phyloP scores from a whole-genome alignment of 1,139 yeast genomes.

The Yamadazyma diddensiae region DNA sequence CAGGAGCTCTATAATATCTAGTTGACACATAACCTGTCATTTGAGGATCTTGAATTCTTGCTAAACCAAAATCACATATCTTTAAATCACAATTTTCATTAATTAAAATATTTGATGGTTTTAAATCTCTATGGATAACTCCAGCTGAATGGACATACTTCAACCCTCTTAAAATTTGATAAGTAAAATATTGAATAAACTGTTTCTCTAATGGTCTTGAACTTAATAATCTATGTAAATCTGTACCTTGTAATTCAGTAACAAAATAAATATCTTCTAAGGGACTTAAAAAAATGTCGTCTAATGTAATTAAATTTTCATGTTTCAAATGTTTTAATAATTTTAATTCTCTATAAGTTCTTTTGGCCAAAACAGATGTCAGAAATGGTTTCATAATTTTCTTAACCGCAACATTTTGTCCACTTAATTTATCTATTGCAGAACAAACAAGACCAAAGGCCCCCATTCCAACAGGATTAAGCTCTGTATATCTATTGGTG shows the following conservation, averaged over 20 bases:
- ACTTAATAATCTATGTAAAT: constrained; percentile 83
- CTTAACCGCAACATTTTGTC: constrained; percentile 93
- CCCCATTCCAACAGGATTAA: constrained; percentile 99
- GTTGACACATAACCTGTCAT: constrained; percentile 99
- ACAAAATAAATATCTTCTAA: constrained; percentile 96
- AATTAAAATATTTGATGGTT: constrained; percentile 88
- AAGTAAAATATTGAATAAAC: constrained; percentile 92
- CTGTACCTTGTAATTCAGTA: constrained; percentile 96
- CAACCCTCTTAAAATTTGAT: constrained; percentile 89
- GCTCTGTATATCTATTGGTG: constrained; percentile 83
- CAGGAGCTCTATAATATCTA: constrained; percentile 96
- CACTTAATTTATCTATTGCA: constrained; percentile 87
- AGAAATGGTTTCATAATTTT: constrained; percentile 97
- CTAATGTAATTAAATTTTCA: constrained; percentile 89
- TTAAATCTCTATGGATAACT: constrained; percentile 91
- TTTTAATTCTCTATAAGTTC: constrained; percentile 94
- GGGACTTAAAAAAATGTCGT: constrained; percentile 93
- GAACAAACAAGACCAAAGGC: constrained; percentile 98
- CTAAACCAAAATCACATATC: constrained; percentile 95
- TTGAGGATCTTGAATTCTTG: constrained; percentile 96
- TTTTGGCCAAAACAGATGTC: constrained; percentile 90
- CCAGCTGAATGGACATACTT: constrained; percentile 97
- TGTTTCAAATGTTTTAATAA: constrained; percentile 89
- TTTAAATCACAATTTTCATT: constrained; percentile 95
- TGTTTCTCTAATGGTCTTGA: constrained; percentile 94